These are phyloP conservation scores for Ascocoryne sarcoides DNA, from an alignment of 2,329 filamentous ascomycete species.

Conservation along the genomic window DNA sequence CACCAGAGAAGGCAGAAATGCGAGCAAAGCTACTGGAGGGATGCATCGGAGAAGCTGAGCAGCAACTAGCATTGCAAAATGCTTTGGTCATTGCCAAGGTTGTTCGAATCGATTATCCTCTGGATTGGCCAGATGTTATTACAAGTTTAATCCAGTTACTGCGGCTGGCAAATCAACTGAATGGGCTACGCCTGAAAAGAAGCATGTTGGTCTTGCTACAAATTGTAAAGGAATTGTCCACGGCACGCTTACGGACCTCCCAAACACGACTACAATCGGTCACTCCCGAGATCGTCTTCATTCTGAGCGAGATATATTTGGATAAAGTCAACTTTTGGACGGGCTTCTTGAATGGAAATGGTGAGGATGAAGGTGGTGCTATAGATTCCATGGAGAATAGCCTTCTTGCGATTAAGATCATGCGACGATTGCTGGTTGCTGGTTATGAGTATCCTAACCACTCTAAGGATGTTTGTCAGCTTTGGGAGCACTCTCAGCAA, in stretches of 20 bases:
- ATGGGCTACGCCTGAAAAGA: conserved; percentile 60
- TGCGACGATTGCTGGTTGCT: conserved; percentile 68
- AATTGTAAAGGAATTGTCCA: conserved; percentile 83
- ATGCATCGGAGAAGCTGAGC: conserved; percentile 67
- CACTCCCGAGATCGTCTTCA: conserved; percentile 74
- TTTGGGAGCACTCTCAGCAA: conserved; percentile 71
- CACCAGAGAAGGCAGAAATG: conserved; percentile 69
- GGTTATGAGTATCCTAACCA: conserved; percentile 80
- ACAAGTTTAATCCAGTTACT: conserved; percentile 55
- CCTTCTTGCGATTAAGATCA: conserved; percentile 66
- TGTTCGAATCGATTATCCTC: conserved; percentile 78
- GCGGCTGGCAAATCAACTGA: conserved; percentile 46
- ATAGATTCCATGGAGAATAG: conserved; percentile 64
- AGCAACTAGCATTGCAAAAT: conserved; percentile 74
- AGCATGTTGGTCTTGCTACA: conserved; percentile 71
- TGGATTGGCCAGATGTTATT: conserved; percentile 67
- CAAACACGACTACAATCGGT: conserved; percentile 69
- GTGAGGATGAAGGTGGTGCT: conserved; percentile 49
- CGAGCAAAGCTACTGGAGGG: conserved; percentile 67
- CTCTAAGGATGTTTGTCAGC: conserved; percentile 64
- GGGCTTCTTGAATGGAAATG: conserved; percentile 46
- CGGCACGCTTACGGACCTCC: conserved; percentile 65
- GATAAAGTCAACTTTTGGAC: conserved; percentile 65
- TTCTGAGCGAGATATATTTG: conserved; percentile 71
- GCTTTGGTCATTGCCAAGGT: conserved; percentile 83